Base-by-base conservation (phyloP, 2,329 filamentous ascomycete species). In the Claviceps maximensis region DNA sequence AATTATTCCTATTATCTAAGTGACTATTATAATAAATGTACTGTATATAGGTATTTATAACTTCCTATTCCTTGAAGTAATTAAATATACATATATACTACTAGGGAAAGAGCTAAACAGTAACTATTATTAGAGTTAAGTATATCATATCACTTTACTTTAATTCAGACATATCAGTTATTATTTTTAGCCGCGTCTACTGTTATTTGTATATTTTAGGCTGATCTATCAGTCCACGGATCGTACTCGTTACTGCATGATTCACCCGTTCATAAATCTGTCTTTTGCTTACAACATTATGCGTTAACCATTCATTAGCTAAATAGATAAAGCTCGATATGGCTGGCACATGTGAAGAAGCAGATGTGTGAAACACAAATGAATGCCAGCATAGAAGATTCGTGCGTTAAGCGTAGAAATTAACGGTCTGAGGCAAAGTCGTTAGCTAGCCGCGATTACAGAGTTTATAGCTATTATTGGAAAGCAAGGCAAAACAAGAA, bases 351-450 rank as follows among this genome's bases (percentile, higher is more conserved):
- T 44, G 21, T 25, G 7, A 15, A 5, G 23, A 8, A 38, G 36
- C 15, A 38, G 36, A 5, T 7, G 13, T 25, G 6, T 5, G 21
- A 12, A 44, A 25, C n/a, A 25, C n/a, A 44, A 17, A 21, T 12
- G 21, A 15, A 41, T 23, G 25, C 38, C n/a, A 17, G 36, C 13
- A 4, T 21, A 10, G 17, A 12, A 10, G 33, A 46, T 38, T 15
- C 12, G 17, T 50, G 48, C 51, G 53, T 59, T 70, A 77, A 54
- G 74, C 74, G 60, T 77, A 77, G 61, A 77, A 77, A 65, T 77
- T 80, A 71, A 80, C 77, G 33, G 77, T 80, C 76, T 79, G 42
- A 4, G 4, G 29, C 12, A 3, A 1, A 48, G 3, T 31, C 25
- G 12, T 51, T 45, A 51, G 41, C 57, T 41, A 58, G 53, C 31